Conservation (phyloP, 2,329 filamentous ascomycete genomes). For the Parascedosporium putredinis region DNA sequence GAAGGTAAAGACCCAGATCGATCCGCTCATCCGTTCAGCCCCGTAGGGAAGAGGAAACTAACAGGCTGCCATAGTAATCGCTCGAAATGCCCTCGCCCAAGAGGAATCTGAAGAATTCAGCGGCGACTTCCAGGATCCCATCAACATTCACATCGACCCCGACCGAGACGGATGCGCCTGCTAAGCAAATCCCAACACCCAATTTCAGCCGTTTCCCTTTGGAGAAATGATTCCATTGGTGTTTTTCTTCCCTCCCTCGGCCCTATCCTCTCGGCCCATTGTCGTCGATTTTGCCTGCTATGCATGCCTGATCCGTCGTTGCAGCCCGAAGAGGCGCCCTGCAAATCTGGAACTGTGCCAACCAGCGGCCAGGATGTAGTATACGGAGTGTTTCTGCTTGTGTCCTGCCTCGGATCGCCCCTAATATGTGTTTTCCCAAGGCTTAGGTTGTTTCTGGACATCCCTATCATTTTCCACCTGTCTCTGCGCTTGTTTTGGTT, state of each 20-base stretch:
- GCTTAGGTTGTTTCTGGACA: background rate
- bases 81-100: slow-evolving; percentile 86
- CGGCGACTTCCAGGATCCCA: slow-evolving; percentile 93
- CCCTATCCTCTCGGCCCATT: background rate
- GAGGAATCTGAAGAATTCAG: slow-evolving; percentile 98
- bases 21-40: background rate
- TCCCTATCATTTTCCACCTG: background rate
- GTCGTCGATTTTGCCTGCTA: background rate
- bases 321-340: background rate
- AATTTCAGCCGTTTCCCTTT: background rate
- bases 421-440: background rate
- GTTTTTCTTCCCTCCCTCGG: background rate
- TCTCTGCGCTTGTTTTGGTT: background rate
- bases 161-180: slow-evolving; percentile 89
- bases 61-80: slow-evolving; percentile 60
- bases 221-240: background rate
- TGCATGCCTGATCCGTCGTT: background rate
- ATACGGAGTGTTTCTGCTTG: slow-evolving; percentile 2
- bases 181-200: slow-evolving; percentile 34
- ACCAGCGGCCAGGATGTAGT: slow-evolving; percentile 3
- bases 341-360: slow-evolving; percentile 3
- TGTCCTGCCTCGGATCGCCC: background rate
- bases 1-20: slow-evolving; percentile 42
- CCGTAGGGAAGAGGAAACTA: background rate
- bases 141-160: slow-evolving; percentile 95